Evolutionary conservation across 1,139 yeast genomes (phyloP), one percentile per base, ranked within the genome.

Genomic region (Sugiyamaella paludigena): DNA sequence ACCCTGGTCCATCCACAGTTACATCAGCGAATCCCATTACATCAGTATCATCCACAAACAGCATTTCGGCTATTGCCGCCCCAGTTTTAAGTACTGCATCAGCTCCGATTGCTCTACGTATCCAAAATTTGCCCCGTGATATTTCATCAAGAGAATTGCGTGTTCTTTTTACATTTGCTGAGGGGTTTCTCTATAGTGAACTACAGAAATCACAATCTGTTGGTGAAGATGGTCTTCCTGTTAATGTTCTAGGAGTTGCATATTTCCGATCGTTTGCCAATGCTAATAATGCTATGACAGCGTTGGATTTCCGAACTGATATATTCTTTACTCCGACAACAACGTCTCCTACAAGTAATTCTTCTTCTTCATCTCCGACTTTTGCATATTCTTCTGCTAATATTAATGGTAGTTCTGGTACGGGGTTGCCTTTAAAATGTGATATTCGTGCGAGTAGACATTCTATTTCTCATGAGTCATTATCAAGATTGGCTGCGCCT

Each of bases 101-200:
- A n/a, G 34, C 45, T 10, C 45, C 45, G 2, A 40, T 42, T n/a
- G 45, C 60, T 4, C 62, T 78, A 43, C 75, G 71, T 50, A 65
- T 84, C 37, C 73, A 73, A 52, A 84, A 84, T 61, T 67, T 88
- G 19, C 97, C 98, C 1, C 64, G 73, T 8, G 95, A 89, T 64
- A 71, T 89, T 40, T 69, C 91, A 2, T 65, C 76, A 30, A 80
- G 96, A 62, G 98, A 91, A 66, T 84, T 92, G 15, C 75, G 80
- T 37, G 74, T 87, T 32, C 75, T 91, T 30, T 91, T 91, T 64
- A 79, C 96, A 7, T 75, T 91, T 57, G 95, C 95, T 15, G 74
- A 78, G 50, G 95, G 87, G 58, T 87, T 85, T 57, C 65, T 82
- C 32, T 68, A 73, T 56, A 76, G 86, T 45, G 95, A 87, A 57